Conservation (phyloP, 805 yeast species). For the Starmerella sp. region DNA sequence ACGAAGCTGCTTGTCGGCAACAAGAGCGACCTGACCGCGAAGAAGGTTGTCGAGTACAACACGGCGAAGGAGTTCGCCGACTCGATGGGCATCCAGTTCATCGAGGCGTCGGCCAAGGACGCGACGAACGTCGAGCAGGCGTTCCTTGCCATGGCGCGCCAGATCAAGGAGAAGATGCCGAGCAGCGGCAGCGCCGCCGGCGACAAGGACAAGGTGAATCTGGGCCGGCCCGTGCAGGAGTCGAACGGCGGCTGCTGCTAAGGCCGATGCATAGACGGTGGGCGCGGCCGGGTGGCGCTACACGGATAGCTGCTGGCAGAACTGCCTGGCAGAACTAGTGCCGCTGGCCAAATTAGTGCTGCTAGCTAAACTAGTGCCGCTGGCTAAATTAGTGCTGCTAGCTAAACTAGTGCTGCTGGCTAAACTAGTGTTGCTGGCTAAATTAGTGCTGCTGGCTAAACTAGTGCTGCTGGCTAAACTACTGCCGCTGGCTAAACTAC, state of each 20-base stretch:
- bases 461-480: no score
- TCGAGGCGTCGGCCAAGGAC: conserved; percentile 91
- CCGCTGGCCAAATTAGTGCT: not conserved
- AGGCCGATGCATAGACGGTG: not conserved
- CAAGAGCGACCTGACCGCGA: conserved; percentile 86
- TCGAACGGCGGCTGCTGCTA: conserved; percentile 36
- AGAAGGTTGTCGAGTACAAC: conserved; percentile 89
- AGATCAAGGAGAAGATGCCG: conserved; percentile 87
- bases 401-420: no score
- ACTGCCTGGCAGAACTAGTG: no score
- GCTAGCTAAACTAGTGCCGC: not conserved
- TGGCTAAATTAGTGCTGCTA: no score
- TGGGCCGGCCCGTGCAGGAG: conserved; percentile 34
- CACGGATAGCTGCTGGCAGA: not conserved
- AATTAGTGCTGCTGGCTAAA: not conserved
- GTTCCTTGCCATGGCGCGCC: conserved; percentile 96
- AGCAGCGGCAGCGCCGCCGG: conserved; percentile 47
- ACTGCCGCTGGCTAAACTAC: no score
- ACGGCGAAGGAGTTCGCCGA: conserved; percentile 97
- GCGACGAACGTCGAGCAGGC: conserved; percentile 98
- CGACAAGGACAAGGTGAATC: conserved; percentile 33
- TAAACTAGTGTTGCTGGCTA: no score
- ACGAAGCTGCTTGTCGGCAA: conserved; percentile 93
- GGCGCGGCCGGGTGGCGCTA: no score
- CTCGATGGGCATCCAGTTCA: conserved; percentile 82